These are phyloP conservation scores for Fusarium sp. DNA, from an alignment of 2,329 filamentous ascomycete genomes.

Conservation along the genomic window DNA sequence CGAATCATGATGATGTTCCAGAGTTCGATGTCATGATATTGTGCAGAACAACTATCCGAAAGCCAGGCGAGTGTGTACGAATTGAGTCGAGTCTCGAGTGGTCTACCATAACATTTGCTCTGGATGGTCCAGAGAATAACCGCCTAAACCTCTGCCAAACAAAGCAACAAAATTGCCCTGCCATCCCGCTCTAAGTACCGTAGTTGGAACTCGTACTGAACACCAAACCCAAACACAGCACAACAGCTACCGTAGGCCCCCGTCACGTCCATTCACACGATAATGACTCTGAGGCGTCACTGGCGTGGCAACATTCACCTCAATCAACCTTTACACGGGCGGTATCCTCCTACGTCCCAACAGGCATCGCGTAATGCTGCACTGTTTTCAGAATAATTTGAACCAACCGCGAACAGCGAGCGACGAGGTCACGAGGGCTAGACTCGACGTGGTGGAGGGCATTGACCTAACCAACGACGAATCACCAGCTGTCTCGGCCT, in stretches of 20 bases:
- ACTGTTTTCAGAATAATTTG: constrained; percentile 35
- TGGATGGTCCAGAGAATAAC: neutral
- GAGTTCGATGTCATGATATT: no score
- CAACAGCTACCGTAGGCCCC: neutral
- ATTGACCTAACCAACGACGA: constrained; percentile 18
- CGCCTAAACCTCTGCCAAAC: neutral
- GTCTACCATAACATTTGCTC: neutral
- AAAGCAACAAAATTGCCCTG: constrained; percentile 3
- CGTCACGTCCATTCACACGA: constrained; percentile 11
- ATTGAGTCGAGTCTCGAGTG: no score
- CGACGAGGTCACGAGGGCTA: constrained; percentile 30
- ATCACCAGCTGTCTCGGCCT: constrained; percentile 30
- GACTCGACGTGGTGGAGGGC: constrained; percentile 34
- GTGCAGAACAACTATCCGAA: no score
- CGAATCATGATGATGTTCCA: no score
- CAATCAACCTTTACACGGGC: neutral
- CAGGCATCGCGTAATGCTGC: no score
- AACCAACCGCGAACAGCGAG: constrained; percentile 21
- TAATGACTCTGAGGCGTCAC: constrained; percentile 36
- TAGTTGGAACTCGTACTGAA: constrained; percentile 16
- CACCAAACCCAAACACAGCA: neutral
- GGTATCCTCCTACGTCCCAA: constrained; percentile 7
- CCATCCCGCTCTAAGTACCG: constrained; percentile 2
- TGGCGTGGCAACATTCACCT: constrained; percentile 24
- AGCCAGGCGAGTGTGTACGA: no score